These are phyloP conservation scores for Coprinopsis cinerea DNA, from an alignment of 768 basidiomycete species.

Conservation along the genomic window DNA sequence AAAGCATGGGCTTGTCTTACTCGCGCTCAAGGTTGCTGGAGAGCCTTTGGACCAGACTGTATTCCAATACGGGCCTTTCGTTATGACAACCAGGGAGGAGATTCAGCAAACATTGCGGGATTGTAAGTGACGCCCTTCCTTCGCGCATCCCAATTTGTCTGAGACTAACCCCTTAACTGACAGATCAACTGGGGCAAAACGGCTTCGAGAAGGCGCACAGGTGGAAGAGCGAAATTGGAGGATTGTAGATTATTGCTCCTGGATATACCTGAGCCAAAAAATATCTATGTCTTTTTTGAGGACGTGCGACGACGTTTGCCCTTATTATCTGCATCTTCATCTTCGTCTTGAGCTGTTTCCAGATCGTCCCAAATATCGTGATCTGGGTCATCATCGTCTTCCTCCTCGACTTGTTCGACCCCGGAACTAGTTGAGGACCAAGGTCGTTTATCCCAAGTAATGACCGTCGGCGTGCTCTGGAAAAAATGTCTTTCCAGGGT, in stretches of 20 bases:
- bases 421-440: slow-evolving; percentile 5
- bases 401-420: slow-evolving; percentile 21
- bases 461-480: slow-evolving; percentile 54
- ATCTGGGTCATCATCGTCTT: slow-evolving; percentile 48
- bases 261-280: neutral
- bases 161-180: slow-evolving; percentile 8
- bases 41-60: slow-evolving; percentile 88
- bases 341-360: slow-evolving; percentile 36
- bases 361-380: slow-evolving; percentile 70
- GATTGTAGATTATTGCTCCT: slow-evolving; percentile 18
- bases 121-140: slow-evolving; percentile 38
- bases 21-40: slow-evolving; percentile 58
- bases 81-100: slow-evolving; percentile 77
- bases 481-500: slow-evolving; percentile 61
- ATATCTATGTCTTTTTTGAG: neutral
- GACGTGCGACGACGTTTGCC: slow-evolving; percentile 8
- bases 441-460: slow-evolving; percentile 51
- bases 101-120: slow-evolving; percentile 79
- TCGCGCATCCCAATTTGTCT: neutral
- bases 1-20: slow-evolving; percentile 1
- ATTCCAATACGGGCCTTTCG: slow-evolving; percentile 83
- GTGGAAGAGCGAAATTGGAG: slow-evolving; percentile 83
- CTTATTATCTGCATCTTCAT: slow-evolving; percentile 8
- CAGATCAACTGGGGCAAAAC: slow-evolving; percentile 70
- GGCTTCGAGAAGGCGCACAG: slow-evolving; percentile 88